Percentiles rank a stretch among this genome's conserved stretches.
Conservation (phyloP, 768 basidiomycete genomes). For the Termitomyces sp. region DNA sequence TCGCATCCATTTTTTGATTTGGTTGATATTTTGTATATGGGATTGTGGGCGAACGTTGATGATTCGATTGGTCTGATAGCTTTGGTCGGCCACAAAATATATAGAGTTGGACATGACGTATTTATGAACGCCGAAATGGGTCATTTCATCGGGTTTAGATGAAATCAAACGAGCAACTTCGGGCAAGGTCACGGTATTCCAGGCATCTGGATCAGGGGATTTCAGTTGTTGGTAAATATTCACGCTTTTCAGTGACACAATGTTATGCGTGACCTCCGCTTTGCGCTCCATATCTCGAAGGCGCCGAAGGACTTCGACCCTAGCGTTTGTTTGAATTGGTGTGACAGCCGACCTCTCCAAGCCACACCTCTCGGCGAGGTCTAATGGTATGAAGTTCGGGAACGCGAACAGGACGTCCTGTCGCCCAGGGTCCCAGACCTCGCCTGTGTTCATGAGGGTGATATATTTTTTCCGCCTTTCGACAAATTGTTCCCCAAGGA, state of each 20-base stretch:
- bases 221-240: conserved; percentile 45
- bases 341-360: conserved; percentile 20
- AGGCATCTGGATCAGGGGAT: conserved; percentile 43
- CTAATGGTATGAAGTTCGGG: conserved; percentile 47
- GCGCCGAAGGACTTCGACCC: conserved; percentile 60
- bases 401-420: conserved; percentile 59
- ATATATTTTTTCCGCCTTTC: conserved; percentile 16
- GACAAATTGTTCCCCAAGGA: conserved; percentile 25
- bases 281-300: conserved; percentile 49
- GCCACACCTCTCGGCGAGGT: conserved; percentile 50
- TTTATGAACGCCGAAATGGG: conserved; percentile 55
- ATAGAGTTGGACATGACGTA: conserved; percentile 52
- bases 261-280: conserved; percentile 37
- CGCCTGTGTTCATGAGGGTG: conserved; percentile 44
- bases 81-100: conserved; percentile 48
- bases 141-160: conserved; percentile 26
- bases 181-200: conserved; percentile 50
- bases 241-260: conserved; percentile 20
- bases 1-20: conserved; percentile 47
- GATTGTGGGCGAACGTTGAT: conserved; percentile 63
- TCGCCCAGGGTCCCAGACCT: conserved; percentile 43
- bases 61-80: conserved; percentile 43
- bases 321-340: conserved; percentile 45
- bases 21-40: conserved; percentile 48
- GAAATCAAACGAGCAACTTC: conserved; percentile 48